A percentile compares a stretch with the other conserved stretches of the same genome.
Evolutionary conservation across 129 eudicot species (phyloP).

Genomic region (Oenanthe sinensis): DNA sequence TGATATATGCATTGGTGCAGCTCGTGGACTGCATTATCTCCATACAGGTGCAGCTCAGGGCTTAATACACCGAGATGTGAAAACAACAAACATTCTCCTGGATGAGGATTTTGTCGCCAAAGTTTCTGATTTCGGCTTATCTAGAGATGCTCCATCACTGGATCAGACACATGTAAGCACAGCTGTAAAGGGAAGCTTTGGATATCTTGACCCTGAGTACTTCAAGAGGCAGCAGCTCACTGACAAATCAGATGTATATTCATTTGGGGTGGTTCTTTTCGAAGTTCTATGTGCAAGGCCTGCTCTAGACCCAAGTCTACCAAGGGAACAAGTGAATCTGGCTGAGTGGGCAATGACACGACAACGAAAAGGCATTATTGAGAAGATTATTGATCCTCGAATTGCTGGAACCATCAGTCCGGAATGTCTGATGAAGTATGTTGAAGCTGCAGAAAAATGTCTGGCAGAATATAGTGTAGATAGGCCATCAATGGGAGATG

Average conservation of each 20-base stretch:
- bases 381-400: slow-evolving; percentile 51
- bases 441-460: slow-evolving; percentile 82
- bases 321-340: slow-evolving; percentile 79
- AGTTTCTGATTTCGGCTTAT: slow-evolving; percentile 86
- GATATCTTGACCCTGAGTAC: slow-evolving; percentile 95
- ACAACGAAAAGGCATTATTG: slow-evolving; percentile 49
- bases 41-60: slow-evolving; percentile 93
- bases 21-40: slow-evolving; percentile 87
- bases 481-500: slow-evolving; percentile 89
- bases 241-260: slow-evolving; percentile 92
- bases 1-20: slow-evolving; percentile 94
- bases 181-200: slow-evolving; percentile 91
- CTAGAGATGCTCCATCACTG: slow-evolving; percentile 67
- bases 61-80: slow-evolving; percentile 90
- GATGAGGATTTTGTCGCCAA: slow-evolving; percentile 79
- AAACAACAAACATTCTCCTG: slow-evolving; percentile 83
- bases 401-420: slow-evolving; percentile 37
- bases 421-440: slow-evolving; percentile 52
- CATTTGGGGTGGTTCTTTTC: slow-evolving; percentile 87
- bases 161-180: slow-evolving; percentile 98
- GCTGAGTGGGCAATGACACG: slow-evolving; percentile 92
- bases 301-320: slow-evolving; percentile 78
- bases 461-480: slow-evolving; percentile 77
- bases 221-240: slow-evolving; percentile 91
- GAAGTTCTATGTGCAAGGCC: slow-evolving; percentile 88